These are phyloP conservation scores for Aquanectria penicillioides DNA, from an alignment of 2,329 filamentous ascomycete genomes.

Conservation along the genomic window DNA sequence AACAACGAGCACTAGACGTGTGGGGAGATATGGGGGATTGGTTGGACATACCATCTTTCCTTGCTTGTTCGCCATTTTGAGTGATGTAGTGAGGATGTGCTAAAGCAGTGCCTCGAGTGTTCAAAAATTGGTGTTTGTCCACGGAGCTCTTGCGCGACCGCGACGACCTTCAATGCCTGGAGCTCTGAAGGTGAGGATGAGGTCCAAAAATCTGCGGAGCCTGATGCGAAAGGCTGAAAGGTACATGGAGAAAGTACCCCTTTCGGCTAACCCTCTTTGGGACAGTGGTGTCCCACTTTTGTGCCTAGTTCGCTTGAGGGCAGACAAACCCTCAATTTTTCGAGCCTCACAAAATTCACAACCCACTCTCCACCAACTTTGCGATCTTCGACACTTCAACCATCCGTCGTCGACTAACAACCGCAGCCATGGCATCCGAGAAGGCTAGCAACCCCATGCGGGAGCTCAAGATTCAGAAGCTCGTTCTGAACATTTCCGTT, in stretches of 20 bases:
- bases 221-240: constrained; percentile 53
- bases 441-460: constrained; percentile 99
- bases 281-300: constrained; percentile 32
- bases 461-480: constrained; percentile 99
- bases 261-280: constrained; percentile 39
- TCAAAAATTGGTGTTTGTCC: constrained; percentile 56
- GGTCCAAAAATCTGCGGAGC: constrained; percentile 57
- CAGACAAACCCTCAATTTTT: constrained; percentile 55
- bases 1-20: constrained; percentile 50
- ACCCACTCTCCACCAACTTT: constrained; percentile 38
- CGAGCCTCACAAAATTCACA: constrained; percentile 49
- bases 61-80: constrained; percentile 76
- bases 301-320: constrained; percentile 46
- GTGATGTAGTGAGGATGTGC: constrained; percentile 41
- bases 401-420: constrained; percentile 47
- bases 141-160: constrained; percentile 53
- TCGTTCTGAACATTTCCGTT: constrained; percentile 99
- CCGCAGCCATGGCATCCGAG: constrained; percentile 69
- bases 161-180: constrained; percentile 54
- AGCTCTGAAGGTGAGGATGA: constrained; percentile 55
- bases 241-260: constrained; percentile 46
- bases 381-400: constrained; percentile 48
- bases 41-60: constrained; percentile 93
- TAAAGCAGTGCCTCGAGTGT: constrained; percentile 45
- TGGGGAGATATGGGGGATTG: constrained; percentile 31